phyloP scores from a whole-genome alignment of 352 stramenopile species.

The Phytopythium boreale region DNA sequence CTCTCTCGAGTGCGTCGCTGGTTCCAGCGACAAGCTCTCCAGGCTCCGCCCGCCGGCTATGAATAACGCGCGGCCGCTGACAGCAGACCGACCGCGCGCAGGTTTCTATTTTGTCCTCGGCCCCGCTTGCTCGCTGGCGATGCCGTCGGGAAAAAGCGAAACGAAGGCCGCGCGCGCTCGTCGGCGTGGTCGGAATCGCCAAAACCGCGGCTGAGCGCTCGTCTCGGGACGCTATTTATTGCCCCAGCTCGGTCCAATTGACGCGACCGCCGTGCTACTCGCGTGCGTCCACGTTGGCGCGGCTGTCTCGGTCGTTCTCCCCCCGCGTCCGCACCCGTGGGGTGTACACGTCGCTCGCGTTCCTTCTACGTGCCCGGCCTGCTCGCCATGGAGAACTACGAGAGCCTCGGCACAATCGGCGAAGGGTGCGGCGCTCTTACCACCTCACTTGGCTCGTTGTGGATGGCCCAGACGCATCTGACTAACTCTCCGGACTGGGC shows the following conservation, averaged over 20 bases:
- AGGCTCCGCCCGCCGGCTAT: neutral
- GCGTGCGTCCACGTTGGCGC: neutral
- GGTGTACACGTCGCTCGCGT: too few relatives aligned
- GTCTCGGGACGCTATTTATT: neutral
- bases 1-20: neutral
- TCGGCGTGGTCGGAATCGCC: neutral
- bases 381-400: constrained; percentile 81
- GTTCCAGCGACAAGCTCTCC: neutral
- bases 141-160: neutral
- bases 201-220: neutral
- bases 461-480: neutral
- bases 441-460: neutral
- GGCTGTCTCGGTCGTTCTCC: neutral
- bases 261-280: neutral
- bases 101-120: neutral
- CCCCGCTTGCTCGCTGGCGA: neutral
- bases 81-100: neutral
- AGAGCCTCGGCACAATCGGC: constrained; percentile 83
- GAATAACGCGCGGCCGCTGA: neutral
- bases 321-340: too few relatives aligned
- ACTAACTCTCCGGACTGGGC: neutral
- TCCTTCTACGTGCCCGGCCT: constrained; percentile 2
- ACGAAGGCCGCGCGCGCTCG: neutral
- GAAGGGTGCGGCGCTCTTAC: constrained; percentile 55
- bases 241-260: neutral